Conservation (phyloP, 495 filamentous ascomycete genomes). For the Sordaria brevicollis region DNA sequence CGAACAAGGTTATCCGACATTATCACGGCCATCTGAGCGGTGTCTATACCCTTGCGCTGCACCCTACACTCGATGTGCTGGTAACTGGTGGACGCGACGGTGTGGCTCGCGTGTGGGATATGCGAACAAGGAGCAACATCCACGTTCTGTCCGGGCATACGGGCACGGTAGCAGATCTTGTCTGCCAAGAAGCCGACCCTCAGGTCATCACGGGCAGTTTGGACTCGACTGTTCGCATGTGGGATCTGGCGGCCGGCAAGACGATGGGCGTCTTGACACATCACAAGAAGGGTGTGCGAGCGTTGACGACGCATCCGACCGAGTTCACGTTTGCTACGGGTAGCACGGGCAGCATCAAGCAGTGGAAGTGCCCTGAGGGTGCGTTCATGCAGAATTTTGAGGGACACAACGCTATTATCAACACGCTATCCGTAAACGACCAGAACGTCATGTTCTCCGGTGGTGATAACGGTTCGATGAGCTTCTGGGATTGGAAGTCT, state of each 20-base stretch:
- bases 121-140: conserved; percentile 90
- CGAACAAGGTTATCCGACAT: conserved; percentile 96
- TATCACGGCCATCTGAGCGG: conserved; percentile 97
- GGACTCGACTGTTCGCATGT: conserved; percentile 85
- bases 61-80: conserved; percentile 88
- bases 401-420: conserved; percentile 92
- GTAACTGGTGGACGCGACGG: conserved; percentile 94
- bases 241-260: conserved; percentile 95
- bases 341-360: conserved; percentile 90
- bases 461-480: conserved; percentile 91
- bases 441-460: conserved; percentile 93
- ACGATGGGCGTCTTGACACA: conserved; percentile 93
- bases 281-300: conserved; percentile 94
- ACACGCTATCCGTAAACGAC: conserved; percentile 85
- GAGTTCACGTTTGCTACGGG: conserved; percentile 96
- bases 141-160: conserved; percentile 89
- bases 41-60: conserved; percentile 83
- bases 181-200: conserved; percentile 93
- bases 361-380: conserved; percentile 98
- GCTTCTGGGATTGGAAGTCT: conserved; percentile 99
- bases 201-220: conserved; percentile 88
- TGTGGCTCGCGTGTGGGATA: conserved; percentile 94
- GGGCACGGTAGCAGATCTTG: conserved; percentile 75
- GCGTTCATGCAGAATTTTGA: conserved; percentile 99
- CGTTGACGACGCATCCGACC: conserved; percentile 73